Evolutionary conservation across 1,139 yeast species (phyloP).

Genomic region (Trichomonascaceae sp.): DNA sequence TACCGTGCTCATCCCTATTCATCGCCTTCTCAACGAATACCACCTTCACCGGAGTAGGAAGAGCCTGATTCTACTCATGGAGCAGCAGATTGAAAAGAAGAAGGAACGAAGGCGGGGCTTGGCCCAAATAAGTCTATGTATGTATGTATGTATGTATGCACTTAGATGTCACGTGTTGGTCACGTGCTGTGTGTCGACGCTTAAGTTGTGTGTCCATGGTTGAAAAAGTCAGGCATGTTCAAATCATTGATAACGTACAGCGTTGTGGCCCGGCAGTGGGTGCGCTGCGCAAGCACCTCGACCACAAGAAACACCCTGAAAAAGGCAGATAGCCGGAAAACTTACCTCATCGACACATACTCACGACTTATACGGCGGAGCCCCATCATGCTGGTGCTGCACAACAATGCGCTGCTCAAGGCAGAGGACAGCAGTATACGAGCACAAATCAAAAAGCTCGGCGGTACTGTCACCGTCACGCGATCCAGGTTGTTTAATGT

Average conservation of each 20-base stretch:
- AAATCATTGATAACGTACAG: too few relatives aligned
- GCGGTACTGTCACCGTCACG: constrained; percentile 54
- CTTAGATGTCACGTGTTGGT: too few relatives aligned
- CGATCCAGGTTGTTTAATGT: constrained; percentile 60
- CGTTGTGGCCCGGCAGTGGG: constrained; percentile 7
- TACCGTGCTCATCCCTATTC: constrained; percentile 66
- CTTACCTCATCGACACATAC: constrained; percentile 70
- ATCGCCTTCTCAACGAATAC: constrained; percentile 71
- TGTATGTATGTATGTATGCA: too few relatives aligned
- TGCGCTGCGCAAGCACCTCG: constrained; percentile 1
- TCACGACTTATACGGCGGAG: constrained; percentile 53
- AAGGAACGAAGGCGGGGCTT: too few relatives aligned
- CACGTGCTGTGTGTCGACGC: too few relatives aligned
- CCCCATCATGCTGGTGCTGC: constrained; percentile 61
- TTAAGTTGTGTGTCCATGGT: too few relatives aligned
- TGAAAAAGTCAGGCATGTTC: too few relatives aligned
- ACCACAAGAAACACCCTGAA: constrained; percentile 10
- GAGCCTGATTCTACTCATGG: constrained; percentile 56
- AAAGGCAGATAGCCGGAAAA: constrained; percentile 39
- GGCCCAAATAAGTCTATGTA: too few relatives aligned
- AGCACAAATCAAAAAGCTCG: constrained; percentile 45
- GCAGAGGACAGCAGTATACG: constrained; percentile 54
- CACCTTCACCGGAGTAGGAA: constrained; percentile 85
- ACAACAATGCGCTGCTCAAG: constrained; percentile 69
- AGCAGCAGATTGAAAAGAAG: constrained; percentile 34